Base-by-base conservation (phyloP, 148 eudicot genomes). In the Amaranthus palmeri region DNA sequence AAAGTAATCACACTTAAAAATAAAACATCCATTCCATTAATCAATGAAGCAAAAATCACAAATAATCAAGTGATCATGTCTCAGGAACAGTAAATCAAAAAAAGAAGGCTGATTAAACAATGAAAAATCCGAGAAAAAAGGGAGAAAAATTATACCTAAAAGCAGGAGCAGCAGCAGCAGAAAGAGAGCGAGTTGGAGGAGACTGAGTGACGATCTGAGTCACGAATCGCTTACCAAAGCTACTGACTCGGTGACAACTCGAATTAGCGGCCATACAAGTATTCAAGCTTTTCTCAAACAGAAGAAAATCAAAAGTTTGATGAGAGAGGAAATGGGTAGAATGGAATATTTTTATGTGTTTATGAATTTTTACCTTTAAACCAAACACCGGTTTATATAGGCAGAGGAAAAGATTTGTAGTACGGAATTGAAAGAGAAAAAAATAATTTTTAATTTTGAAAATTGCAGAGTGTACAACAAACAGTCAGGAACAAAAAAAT, bases 201-300 rank as follows among this genome's bases (percentile, higher is more conserved):
- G 77, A 55, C 5, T 7, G n/a, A 58, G 63, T 12, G 3, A 62
- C 4, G 72, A 77, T 61, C 13, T 78, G 72, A 70, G 68, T 52
- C n/a, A 70, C n/a, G 43, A 79, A 36, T 65, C 61, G 75, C 78
- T 79, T 70, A 8, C 78, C 82, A 10, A 70, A 40, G 61, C 11
- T 55, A 6, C 54, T 72, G 1, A 74, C 51, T 55, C 73, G 69
- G n/a, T 72, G 49, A 68, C 59, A 36, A 59, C 76, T 71, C 8
- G 67, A 59, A 7, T 71, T 79, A 61, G 74, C 79, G 47, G 82
- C 82, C 74, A 84, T 67, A 67, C 61, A 46, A 56, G 7, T 17
- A 13, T 13, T 44, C 7, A 13, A 41, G 47, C 43, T 43, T 41
- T 41, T 41, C 36, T 8, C 11, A 17, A 8, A 46, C 64, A 70